phyloP scores from a whole-genome alignment of 768 basidiomycete genomes.

The Mycena capillaripes region DNA sequence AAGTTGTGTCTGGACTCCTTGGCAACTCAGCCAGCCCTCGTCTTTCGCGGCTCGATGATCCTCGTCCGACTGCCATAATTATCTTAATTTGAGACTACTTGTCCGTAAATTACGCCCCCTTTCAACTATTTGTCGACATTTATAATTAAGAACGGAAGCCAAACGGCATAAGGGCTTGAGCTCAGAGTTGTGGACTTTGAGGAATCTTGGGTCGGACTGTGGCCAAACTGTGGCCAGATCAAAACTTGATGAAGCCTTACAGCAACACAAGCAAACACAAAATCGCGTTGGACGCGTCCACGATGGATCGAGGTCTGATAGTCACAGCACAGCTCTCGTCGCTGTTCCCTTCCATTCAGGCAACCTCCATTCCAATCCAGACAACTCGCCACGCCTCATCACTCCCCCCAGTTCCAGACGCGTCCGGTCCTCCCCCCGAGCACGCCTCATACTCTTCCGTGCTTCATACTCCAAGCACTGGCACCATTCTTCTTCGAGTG shows the following conservation, averaged over 20 bases:
- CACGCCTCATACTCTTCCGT: slow-evolving; percentile 79
- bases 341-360: slow-evolving; percentile 66
- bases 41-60: no score
- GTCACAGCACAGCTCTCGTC: slow-evolving; percentile 76
- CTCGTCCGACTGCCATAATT: no score
- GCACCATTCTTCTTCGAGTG: slow-evolving; percentile 80
- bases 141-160: no score
- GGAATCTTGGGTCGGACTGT: no score
- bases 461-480: slow-evolving; percentile 68
- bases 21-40: no score
- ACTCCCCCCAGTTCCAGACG: slow-evolving; percentile 57
- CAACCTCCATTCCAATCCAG: slow-evolving; percentile 66
- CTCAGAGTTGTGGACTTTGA: no score
- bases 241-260: neutral
- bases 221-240: no score
- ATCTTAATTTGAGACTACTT: no score
- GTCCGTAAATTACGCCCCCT: no score
- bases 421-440: slow-evolving; percentile 68
- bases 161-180: no score
- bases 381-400: slow-evolving; percentile 71
- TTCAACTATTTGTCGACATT: no score
- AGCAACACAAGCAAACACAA: neutral
- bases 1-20: no score
- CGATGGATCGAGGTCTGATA: slow-evolving; percentile 58
- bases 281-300: slow-evolving; percentile 16